Percentiles rank a stretch among this genome's conserved stretches.
Conservation (phyloP, 2,329 filamentous ascomycete genomes). For the Hypocrella siamensis region DNA sequence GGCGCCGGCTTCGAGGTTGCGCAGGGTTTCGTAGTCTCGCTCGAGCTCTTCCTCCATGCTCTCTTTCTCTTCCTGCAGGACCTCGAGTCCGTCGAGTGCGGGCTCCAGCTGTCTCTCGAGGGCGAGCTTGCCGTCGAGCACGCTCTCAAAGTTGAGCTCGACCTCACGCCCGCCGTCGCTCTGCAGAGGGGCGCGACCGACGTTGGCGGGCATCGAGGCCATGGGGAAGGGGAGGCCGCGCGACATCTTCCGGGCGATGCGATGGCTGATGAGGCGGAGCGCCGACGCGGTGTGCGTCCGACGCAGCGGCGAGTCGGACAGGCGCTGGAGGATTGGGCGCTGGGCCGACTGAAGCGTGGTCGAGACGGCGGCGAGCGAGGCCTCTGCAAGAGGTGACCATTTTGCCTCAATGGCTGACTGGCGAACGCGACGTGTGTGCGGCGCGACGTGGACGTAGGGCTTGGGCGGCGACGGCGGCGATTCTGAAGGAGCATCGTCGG, state of each 20-base stretch:
- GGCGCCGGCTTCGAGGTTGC: slow-evolving; percentile 38
- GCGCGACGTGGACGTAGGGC: slow-evolving; percentile 33
- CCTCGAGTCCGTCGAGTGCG: slow-evolving; percentile 43
- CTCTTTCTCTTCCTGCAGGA: slow-evolving; percentile 42
- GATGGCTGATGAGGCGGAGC: slow-evolving; percentile 37
- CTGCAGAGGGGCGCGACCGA: slow-evolving; percentile 7
- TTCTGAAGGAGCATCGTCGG: not conserved
- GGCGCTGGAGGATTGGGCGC: slow-evolving; percentile 43
- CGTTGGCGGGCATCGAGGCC: slow-evolving; percentile 15
- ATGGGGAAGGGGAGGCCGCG: slow-evolving; percentile 53
- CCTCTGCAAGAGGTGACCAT: slow-evolving; percentile 42
- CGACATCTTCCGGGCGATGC: slow-evolving; percentile 40
- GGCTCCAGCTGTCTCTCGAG: slow-evolving; percentile 46
- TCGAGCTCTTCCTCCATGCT: slow-evolving; percentile 40
- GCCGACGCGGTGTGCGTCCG: slow-evolving; percentile 38
- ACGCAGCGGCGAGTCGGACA: slow-evolving; percentile 30
- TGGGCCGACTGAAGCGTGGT: slow-evolving; percentile 42
- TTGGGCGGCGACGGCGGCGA: slow-evolving; percentile 13
- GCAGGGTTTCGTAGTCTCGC: slow-evolving; percentile 34
- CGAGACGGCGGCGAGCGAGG: slow-evolving; percentile 39
- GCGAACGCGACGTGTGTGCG: slow-evolving; percentile 38
- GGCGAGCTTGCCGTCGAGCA: slow-evolving; percentile 39
- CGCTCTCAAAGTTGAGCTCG: slow-evolving; percentile 51
- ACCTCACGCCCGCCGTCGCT: slow-evolving; percentile 30
- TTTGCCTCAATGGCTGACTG: slow-evolving; percentile 50